These are phyloP conservation scores for Phaeoacremonium minimum DNA, from an alignment of 2,329 filamentous ascomycete genomes.

Conservation along the genomic window DNA sequence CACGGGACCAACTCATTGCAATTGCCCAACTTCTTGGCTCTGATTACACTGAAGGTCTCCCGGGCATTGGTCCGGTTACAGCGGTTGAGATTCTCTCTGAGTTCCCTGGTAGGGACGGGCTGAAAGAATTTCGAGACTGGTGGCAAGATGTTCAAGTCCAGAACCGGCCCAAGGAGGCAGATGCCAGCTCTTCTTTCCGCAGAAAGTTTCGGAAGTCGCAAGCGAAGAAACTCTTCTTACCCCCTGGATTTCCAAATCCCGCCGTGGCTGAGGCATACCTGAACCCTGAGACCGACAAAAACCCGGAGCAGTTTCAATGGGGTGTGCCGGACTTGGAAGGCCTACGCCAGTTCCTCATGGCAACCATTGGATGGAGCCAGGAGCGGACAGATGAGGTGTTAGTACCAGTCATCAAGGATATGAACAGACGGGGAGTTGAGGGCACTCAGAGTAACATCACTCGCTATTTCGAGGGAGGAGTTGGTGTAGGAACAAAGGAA, in stretches of 20 bases:
- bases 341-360: conserved; percentile 78
- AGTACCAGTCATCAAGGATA: conserved; percentile 90
- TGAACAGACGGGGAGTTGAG: conserved; percentile 84
- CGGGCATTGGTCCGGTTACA: conserved; percentile 88
- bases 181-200: conserved; percentile 61
- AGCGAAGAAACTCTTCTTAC: conserved; percentile 80
- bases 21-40: conserved; percentile 88
- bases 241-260: conserved; percentile 70
- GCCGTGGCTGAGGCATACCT: conserved; percentile 82
- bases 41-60: conserved; percentile 91
- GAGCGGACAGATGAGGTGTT: conserved; percentile 94
- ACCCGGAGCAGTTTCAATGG: conserved; percentile 83
- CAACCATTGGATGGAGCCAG: conserved; percentile 86
- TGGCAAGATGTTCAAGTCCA: conserved; percentile 73
- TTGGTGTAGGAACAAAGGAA: conserved; percentile 63
- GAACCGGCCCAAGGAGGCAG: conserved; percentile 59
- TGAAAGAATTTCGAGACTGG: conserved; percentile 82
- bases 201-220: conserved; percentile 82
- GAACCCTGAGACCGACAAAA: conserved; percentile 77
- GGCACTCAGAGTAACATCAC: conserved; percentile 97
- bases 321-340: conserved; percentile 90
- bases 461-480: conserved; percentile 75
- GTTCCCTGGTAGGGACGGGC: conserved; percentile 59
- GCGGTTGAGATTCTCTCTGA: conserved; percentile 92
- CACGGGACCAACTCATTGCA: conserved; percentile 80